Evolutionary conservation across 306 rosid species (phyloP).

Genomic region (Potentilla sterilis): DNA sequence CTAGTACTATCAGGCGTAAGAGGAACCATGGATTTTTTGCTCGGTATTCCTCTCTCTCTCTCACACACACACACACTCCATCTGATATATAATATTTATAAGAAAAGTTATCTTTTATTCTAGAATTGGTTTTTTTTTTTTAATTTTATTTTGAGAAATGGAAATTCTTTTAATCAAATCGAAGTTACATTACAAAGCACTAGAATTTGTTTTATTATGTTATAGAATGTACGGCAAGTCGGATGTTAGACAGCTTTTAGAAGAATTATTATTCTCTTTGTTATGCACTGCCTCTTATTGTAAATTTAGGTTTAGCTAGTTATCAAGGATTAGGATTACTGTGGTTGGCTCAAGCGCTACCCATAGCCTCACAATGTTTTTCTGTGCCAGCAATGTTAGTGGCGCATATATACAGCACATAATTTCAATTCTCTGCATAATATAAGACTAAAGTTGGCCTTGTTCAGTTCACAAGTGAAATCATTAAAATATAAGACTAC

Average conservation of each 20-base stretch:
- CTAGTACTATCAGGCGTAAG: conserved; percentile 75
- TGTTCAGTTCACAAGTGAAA: conserved; percentile 1
- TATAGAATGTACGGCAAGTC: not conserved
- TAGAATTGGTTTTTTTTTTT: not conserved
- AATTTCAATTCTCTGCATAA: not conserved
- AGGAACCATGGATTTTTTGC: conserved; percentile 94
- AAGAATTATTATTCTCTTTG: not conserved
- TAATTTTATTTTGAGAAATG: too few relatives aligned
- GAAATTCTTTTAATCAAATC: too few relatives aligned
- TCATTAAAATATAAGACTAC: not conserved
- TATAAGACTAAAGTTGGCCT: not conserved
- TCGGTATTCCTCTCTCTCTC: conserved; percentile 47
- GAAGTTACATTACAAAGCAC: too few relatives aligned
- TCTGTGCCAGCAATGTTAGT: not conserved
- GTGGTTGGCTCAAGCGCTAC: not conserved
- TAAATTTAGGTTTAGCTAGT: not conserved
- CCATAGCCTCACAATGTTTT: not conserved
- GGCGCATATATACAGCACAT: not conserved
- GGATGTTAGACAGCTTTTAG: not conserved
- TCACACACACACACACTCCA: too few relatives aligned
- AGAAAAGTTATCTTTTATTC: too few relatives aligned
- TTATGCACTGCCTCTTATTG: not conserved
- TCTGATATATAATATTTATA: not conserved
- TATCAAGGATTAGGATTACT: not conserved
- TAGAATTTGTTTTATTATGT: not conserved